Percentiles rank a stretch among this genome's conserved stretches.
Conservation (phyloP, 257 asterid species). For the Gentiana macrophylla region DNA sequence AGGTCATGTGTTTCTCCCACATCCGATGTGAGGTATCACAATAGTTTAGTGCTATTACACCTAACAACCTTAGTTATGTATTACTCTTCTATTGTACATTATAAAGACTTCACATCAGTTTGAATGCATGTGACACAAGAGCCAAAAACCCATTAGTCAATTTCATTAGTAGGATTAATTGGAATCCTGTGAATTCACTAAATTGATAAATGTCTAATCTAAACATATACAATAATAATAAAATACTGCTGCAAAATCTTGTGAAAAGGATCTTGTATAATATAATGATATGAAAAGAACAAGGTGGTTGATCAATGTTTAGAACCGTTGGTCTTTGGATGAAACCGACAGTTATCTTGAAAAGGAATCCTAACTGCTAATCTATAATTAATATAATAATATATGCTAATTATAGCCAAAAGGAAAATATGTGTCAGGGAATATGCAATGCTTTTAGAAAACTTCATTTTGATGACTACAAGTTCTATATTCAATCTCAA, state of each 20-base stretch:
- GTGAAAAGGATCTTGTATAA: slow-evolving; percentile 15
- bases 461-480: background rate
- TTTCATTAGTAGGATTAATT: background rate
- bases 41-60: too few relatives aligned
- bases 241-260: slow-evolving; percentile 22
- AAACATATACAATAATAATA: background rate
- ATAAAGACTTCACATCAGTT: too few relatives aligned
- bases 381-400: too few relatives aligned
- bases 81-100: too few relatives aligned
- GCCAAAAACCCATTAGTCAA: too few relatives aligned
- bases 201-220: background rate
- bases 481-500: slow-evolving; percentile 7
- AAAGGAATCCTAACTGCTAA: slow-evolving; percentile 23
- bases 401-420: background rate
- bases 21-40: too few relatives aligned
- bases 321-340: slow-evolving; percentile 31
- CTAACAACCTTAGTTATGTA: too few relatives aligned
- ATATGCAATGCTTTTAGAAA: background rate
- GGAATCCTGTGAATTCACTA: slow-evolving; percentile 3
- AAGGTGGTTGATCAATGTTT: slow-evolving; percentile 22
- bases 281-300: slow-evolving; percentile 21
- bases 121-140: too few relatives aligned
- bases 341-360: slow-evolving; percentile 21
- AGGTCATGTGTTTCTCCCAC: too few relatives aligned
- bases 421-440: slow-evolving; percentile 5